Conservation (phyloP, 106 monocot species). For the Cymbidium sinense region DNA sequence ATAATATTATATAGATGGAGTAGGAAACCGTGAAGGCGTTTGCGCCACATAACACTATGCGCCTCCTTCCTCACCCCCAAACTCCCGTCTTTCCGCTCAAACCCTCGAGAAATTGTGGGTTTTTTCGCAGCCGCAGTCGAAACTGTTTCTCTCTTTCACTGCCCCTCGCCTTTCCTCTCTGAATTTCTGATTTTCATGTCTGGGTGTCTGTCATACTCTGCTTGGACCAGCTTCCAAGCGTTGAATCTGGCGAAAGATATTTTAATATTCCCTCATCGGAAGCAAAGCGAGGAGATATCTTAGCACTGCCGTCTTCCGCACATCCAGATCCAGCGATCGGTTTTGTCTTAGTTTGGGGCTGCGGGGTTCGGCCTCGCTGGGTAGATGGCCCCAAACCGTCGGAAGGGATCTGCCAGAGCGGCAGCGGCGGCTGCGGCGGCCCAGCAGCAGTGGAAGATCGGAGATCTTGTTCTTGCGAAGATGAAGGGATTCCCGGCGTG, state of each 20-base stretch:
- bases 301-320: background rate
- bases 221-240: background rate
- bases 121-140: background rate
- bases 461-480: conserved; percentile 98
- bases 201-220: background rate
- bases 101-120: conserved; percentile 6
- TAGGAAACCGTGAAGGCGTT: background rate
- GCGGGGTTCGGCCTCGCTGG: conserved; percentile 1
- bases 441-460: conserved; percentile 90
- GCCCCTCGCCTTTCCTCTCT: background rate
- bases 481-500: conserved; percentile 99
- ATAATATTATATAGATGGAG: background rate
- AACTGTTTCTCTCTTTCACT: background rate
- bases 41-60: background rate
- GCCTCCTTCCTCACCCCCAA: background rate
- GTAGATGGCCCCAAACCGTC: conserved; percentile 66
- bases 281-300: conserved; percentile 3
- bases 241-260: background rate
- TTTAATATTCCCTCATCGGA: background rate
- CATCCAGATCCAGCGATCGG: conserved; percentile 11
- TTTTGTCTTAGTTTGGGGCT: conserved; percentile 26
- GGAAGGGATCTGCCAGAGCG: conserved; percentile 47
- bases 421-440: conserved; percentile 54
- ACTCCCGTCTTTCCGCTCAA: background rate
- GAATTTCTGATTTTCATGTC: background rate